Base-by-base conservation (phyloP, 1,139 yeast species). In the Saccharomyces hybrid region DNA sequence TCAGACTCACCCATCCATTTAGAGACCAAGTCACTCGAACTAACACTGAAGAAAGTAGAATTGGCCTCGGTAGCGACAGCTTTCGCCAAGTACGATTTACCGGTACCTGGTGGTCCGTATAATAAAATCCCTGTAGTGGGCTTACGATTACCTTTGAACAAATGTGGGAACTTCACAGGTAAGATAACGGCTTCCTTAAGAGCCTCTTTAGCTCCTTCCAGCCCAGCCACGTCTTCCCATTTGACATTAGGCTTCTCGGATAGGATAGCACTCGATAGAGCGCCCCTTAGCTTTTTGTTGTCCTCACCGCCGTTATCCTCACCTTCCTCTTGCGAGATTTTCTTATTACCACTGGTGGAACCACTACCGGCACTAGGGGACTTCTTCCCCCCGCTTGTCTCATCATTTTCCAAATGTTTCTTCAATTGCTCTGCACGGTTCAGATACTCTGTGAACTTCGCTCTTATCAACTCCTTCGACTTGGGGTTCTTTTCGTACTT, bases 1-100 rank as follows among this genome's bases (percentile, higher is more conserved):
- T 93, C 98, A 29, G 93, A 84, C 70, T 93, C 99, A 62, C 99
- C 99, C 98, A 93, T 91, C 98, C 98, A 93, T 71, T 93, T 95
- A 60, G 96, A 86, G 3, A 95, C 97, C 65, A 93, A 78, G 70
- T 93, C 98, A 9, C 96, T 87, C 0, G 97, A 89, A 16, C 96
- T 87, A 2, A 93, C 96, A 3, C 97, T 88, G 71, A 93, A 95
- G 64, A 93, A 93, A 0, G 99, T 93, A 0, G 97, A 88, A 67
- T 91, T 90, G 53, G 99, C 97, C 68, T 93, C 99, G 0, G 99
- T 93, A 27, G 99, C 99, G 3, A 93, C 98, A 0, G 99, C 99
- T 68, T 93, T 93, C 14, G 99, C 99, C 57, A 95, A 75, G 69
- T 85, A 93, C 1, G 98, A 91, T 69, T 95, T 95, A 77, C 99